Evolutionary conservation across 257 asterid genomes (phyloP), one percentile per base, ranked within the genome.

Genomic region (Forsythia suspensa): DNA sequence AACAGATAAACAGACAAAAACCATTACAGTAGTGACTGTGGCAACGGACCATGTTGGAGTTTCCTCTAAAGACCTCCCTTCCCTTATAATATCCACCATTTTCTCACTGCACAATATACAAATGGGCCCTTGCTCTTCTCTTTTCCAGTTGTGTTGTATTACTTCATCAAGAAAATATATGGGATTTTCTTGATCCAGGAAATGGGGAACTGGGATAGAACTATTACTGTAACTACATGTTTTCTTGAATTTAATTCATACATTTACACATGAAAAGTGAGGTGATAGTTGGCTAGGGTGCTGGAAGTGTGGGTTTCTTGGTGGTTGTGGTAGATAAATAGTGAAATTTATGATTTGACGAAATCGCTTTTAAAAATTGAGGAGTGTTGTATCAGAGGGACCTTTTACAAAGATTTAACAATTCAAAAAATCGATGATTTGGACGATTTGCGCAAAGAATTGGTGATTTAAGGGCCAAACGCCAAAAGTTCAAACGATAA

Each of bases 31-130:
- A 21, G 91, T 92, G 73, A 94, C 97, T 21, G 97, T 81, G 72
- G 98, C 98, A 77, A 94, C 98, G 16, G 97, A 88, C 97, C 98
- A 94, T 42, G 98, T 92, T 75, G 98, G 98, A 42, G 98, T 94
- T 46, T 74, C 97, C 86, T 88, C 94, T 81, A 94, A 85, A 72
- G 97, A 92, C 85, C 97, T 94, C 79, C 97, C 96, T 87, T 86
- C 92, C 79, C 93, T 90, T 12, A 86, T 21, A 74, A 79, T 66
- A 74, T 77, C 91, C 81, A 44, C 90, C 98, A 94, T 91, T 73
- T 77, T 40, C 15, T 5, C 24, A 43, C 12, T 69, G 57, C 51
- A 16, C 75, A 34, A 20, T 59, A 44, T 8, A 24, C 12, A 68
- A 63, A 55, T 16, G 63, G 41, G 70, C 10, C 38, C 77, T 41